These are phyloP conservation scores for Dichomitus squalens DNA, from an alignment of 1,284 basidiomycete genomes.

Conservation along the genomic window DNA sequence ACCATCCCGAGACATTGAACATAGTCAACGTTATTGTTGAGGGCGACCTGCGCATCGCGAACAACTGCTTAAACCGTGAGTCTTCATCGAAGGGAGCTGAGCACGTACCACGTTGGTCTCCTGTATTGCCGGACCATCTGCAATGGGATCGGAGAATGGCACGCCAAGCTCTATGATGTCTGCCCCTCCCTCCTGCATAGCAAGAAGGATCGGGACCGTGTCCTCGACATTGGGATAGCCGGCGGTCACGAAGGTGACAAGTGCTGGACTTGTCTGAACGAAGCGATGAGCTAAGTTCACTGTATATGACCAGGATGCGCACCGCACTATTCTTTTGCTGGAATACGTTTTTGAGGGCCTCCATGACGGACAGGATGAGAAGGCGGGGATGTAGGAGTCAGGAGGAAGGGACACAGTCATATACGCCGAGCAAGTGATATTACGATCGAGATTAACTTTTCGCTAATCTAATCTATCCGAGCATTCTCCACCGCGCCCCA, in stretches of 20 bases:
- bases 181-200: constrained; percentile 90
- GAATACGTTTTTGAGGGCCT: constrained; percentile 77
- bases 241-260: constrained; percentile 91
- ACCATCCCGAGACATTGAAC: constrained; percentile 76
- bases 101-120: constrained; percentile 82
- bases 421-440: constrained; percentile 13
- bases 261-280: constrained; percentile 65
- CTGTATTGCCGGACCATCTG: constrained; percentile 93
- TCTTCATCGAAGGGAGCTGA: not conserved
- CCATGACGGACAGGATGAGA: constrained; percentile 51
- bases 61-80: not conserved
- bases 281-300: not conserved
- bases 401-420: constrained; percentile 14
- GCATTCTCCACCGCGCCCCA: not conserved
- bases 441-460: constrained; percentile 4
- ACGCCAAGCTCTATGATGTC: constrained; percentile 97
- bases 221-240: constrained; percentile 81
- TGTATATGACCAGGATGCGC: constrained; percentile 1
- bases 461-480: constrained; percentile 22
- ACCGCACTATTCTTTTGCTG: constrained; percentile 72
- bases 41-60: constrained; percentile 62
- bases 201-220: constrained; percentile 88
- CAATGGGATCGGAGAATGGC: constrained; percentile 96
- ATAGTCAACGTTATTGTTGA: constrained; percentile 82
- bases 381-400: constrained; percentile 15